Base-by-base conservation (phyloP, 1,284 basidiomycete genomes). In the Trichosporon faecale region DNA sequence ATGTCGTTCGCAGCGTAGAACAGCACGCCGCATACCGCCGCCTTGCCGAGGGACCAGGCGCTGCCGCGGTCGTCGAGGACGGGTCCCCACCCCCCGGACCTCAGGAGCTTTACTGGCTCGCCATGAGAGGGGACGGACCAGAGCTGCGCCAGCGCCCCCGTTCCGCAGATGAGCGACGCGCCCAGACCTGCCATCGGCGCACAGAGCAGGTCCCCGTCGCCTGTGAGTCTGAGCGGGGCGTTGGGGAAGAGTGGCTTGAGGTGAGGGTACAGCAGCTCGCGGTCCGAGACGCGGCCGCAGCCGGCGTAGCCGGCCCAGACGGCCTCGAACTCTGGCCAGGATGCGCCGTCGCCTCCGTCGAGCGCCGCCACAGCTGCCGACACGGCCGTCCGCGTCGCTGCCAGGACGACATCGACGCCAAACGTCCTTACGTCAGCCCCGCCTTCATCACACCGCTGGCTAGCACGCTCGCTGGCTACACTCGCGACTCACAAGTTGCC, bases 11-110 rank as follows among this genome's bases (percentile, higher is more conserved):
- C 73, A 3, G 64, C 60, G n/a, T 23, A 49, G 2, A 64, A 66
- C 23, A 74, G 66, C 23, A 73, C 67, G n/a, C 31, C 31, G 55
- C 64, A 69, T 44, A 73, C 27, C 0, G 61, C 73, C 60, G 52
- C 69, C 65, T 68, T 72, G 25, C 73, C 73, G 25, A 74, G 29
- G 2, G 67, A 35, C 69, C 69, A 71, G 3, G 68, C 73, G 61
- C 68, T 69, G n/a, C 73, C 73, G 35, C 70, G 61, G 66, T 74
- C 73, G 61, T 66, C 73, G 4, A 74, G 67, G 6, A 74, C 55
- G 18, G 70, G 55, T 5, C 73, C 73, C 73, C 73, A 74, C 0
- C 73, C 73, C 2, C 73, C 73, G 46, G 60, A 65, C 9, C 73
- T 65, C 0, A 25, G 64, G 2, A 55, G 46, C 23, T 67, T 67